phyloP scores from a whole-genome alignment of 2,329 filamentous ascomycete genomes.

The Alternaria sp. region DNA sequence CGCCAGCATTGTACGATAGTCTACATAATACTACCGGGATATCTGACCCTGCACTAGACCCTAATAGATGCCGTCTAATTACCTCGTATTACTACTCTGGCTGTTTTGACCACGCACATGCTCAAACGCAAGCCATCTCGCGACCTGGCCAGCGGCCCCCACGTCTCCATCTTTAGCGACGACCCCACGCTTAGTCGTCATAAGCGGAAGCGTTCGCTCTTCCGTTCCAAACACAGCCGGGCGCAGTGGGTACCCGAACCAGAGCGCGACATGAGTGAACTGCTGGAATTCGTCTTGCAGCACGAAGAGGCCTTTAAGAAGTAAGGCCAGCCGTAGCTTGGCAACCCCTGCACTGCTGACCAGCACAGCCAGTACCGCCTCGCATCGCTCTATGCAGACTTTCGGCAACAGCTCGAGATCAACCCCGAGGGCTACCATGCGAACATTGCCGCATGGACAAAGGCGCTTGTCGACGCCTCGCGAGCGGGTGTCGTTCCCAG shows the following conservation, averaged over 20 bases:
- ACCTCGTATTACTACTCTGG: background rate
- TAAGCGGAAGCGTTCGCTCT: conserved; percentile 33
- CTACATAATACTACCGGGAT: conserved; percentile 1
- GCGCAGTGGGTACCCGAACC: conserved; percentile 24
- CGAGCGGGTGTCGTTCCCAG: conserved; percentile 67
- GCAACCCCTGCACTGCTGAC: conserved; percentile 17
- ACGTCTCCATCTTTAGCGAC: conserved; percentile 32
- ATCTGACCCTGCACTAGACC: conserved; percentile 12
- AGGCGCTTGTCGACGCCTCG: conserved; percentile 74
- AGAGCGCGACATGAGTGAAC: conserved; percentile 65
- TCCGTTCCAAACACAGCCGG: conserved; percentile 30
- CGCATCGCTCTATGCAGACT: conserved; percentile 88
- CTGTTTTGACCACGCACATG: conserved; percentile 21
- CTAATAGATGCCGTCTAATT: conserved; percentile 2
- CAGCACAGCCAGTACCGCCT: conserved; percentile 70
- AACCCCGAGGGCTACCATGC: conserved; percentile 88
- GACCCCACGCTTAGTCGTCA: conserved; percentile 27
- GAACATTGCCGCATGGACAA: conserved; percentile 81
- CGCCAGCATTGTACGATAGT: conserved; percentile 11
- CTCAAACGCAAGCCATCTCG: conserved; percentile 36
- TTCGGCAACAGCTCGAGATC: conserved; percentile 73
- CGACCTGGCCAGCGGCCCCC: conserved; percentile 23
- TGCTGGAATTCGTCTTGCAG: conserved; percentile 67
- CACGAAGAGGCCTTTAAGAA: conserved; percentile 61
- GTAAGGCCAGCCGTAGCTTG: conserved; percentile 31